Evolutionary conservation across 129 eudicot genomes (phyloP), one percentile per base, ranked within the genome.

Genomic region (Chrysanthemum makinoi): DNA sequence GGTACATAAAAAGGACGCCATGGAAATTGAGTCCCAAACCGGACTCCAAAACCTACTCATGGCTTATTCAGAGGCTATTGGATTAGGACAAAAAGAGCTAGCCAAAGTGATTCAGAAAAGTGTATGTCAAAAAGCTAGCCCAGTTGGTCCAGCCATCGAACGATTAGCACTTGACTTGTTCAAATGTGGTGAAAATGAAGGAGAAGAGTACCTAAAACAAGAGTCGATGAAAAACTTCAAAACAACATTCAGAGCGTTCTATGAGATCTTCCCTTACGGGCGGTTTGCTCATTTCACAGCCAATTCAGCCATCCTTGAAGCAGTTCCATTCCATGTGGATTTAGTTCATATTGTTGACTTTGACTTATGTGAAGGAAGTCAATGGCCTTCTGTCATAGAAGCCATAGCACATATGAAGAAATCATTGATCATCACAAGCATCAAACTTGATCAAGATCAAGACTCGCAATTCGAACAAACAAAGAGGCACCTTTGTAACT

Each of bases 201-300:
- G 74, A 4, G 28, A 74, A 44, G 72, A 74, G 55, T 82, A 82
- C 70, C 46, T 89, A 0, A 82, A 71, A 33, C 79, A 82, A 8
- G 87, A 89, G 72, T 70, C 88, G 1, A 63, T 43, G 59, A 84
- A 74, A 77, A 89, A 77, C 47, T 63, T 75, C 22, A 73, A 59
- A 11, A 59, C 64, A 10, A 82, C 92, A 2, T 84, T 80, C 58
- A 80, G 69, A 71, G 88, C 82, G 2, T 73, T 86, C 15, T 86
- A 86, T 51, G 83, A 76, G 71, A 75, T 73, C 70, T 83, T 82
- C 72, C 89, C 84, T 0, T 82, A 77, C 24, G 86, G 88, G 55
- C 79, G 83, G 55, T 65, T 89, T 69, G 80, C 91, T 80, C 96
- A 89, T 75, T 86, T 83, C 68, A 75, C 83, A 49, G 96, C 91